These are phyloP conservation scores for Microsporum ferrugineum DNA, from an alignment of 2,329 filamentous ascomycete species.

Conservation along the genomic window DNA sequence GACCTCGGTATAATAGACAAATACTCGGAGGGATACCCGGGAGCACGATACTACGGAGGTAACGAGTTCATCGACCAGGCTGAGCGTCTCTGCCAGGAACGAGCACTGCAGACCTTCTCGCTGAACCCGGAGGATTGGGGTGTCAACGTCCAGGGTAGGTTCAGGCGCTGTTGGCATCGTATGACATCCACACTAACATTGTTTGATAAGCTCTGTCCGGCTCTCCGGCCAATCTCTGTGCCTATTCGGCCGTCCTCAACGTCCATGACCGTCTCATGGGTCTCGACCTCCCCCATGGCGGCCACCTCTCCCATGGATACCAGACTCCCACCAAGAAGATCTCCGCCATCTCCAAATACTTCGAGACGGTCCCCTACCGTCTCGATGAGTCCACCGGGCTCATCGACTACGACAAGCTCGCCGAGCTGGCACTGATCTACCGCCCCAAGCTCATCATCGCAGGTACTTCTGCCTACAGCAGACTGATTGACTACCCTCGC, in stretches of 20 bases:
- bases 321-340: slow-evolving; percentile 95
- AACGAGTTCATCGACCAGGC: slow-evolving; percentile 93
- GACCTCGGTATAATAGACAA: slow-evolving; percentile 54
- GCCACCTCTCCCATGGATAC: slow-evolving; percentile 93
- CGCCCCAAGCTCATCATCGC: slow-evolving; percentile 93
- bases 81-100: slow-evolving; percentile 78
- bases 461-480: slow-evolving; percentile 95
- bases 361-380: slow-evolving; percentile 95
- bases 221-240: slow-evolving; percentile 62
- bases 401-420: slow-evolving; percentile 90
- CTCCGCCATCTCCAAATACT: slow-evolving; percentile 96
- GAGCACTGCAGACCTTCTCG: slow-evolving; percentile 77
- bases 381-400: slow-evolving; percentile 67
- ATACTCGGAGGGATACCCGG: slow-evolving; percentile 96
- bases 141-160: slow-evolving; percentile 81
- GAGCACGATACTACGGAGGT: slow-evolving; percentile 89
- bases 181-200: slow-evolving; percentile 1
- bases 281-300: slow-evolving; percentile 84
- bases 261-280: slow-evolving; percentile 96
- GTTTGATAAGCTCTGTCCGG: slow-evolving; percentile 58
- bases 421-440: slow-evolving; percentile 83
- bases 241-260: slow-evolving; percentile 92
- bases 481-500: slow-evolving; percentile 88
- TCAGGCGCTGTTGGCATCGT: background rate
- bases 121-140: slow-evolving; percentile 82